These are phyloP conservation scores for Fusarium lateritium DNA, from an alignment of 2,329 filamentous ascomycete species.

Conservation along the genomic window DNA sequence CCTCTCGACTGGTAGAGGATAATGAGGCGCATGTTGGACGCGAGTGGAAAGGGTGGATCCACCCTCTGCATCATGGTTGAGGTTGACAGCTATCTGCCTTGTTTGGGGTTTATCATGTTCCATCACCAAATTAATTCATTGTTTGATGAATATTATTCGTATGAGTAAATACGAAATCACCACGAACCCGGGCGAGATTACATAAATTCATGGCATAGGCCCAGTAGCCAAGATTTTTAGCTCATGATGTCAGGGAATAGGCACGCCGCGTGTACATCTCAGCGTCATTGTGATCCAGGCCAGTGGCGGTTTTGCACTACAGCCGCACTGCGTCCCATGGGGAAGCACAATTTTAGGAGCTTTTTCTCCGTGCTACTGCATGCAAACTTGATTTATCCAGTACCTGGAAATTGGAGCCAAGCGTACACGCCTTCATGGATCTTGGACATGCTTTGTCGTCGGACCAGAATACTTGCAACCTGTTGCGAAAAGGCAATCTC, in stretches of 20 bases:
- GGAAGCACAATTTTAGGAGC: neutral
- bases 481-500: neutral
- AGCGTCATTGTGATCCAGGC: constrained; percentile 9
- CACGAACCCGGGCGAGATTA: too few species aligned
- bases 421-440: neutral
- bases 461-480: neutral
- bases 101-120: neutral
- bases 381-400: too few species aligned
- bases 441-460: neutral
- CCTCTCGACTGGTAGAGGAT: rapidly evolving
- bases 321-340: rapidly evolving
- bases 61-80: neutral
- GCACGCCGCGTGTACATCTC: neutral
- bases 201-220: neutral
- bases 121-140: neutral
- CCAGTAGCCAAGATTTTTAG: neutral
- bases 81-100: constrained; percentile 12
- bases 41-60: neutral
- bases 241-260: constrained; percentile 18
- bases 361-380: neutral
- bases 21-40: neutral
- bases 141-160: neutral
- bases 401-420: neutral
- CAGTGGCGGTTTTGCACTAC: neutral
- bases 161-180: neutral